These are phyloP conservation scores for Candida chilensis DNA, from an alignment of 805 yeast genomes.

Conservation along the genomic window DNA sequence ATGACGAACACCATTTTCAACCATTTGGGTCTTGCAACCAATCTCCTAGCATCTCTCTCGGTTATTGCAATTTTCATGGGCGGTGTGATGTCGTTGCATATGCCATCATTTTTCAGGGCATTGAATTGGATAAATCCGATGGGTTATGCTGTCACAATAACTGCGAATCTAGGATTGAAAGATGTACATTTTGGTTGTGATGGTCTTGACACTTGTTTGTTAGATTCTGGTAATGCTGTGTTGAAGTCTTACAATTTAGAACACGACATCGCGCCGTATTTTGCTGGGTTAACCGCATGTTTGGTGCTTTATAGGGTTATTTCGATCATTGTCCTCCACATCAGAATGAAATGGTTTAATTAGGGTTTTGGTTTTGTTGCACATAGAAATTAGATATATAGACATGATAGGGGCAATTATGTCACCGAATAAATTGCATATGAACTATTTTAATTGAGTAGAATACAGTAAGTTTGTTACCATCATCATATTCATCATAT, in stretches of 20 bases:
- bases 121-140: constrained; percentile 29
- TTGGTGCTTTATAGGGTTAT: constrained; percentile 21
- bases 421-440: too few species aligned
- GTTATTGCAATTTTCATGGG: constrained; percentile 33
- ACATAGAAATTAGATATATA: too few species aligned
- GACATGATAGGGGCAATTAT: too few species aligned
- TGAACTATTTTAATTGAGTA: too few species aligned
- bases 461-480: too few species aligned
- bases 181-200: constrained; percentile 10
- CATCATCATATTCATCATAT: too few species aligned
- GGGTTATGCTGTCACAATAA: constrained; percentile 22
- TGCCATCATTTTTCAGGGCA: constrained; percentile 28
- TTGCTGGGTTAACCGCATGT: constrained; percentile 26
- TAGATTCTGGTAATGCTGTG: constrained; percentile 21
- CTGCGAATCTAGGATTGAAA: constrained; percentile 11
- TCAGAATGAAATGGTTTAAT: constrained; percentile 16
- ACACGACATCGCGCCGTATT: constrained; percentile 13
- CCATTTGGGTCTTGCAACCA: constrained; percentile 31
- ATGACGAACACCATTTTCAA: constrained; percentile 24
- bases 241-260: constrained; percentile 19
- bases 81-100: constrained; percentile 34
- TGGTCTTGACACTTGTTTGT: constrained; percentile 9
- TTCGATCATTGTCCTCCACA: constrained; percentile 14
- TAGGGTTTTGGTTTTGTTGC: not conserved
- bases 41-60: constrained; percentile 19